phyloP scores from a whole-genome alignment of 2,329 filamentous ascomycete genomes.

The Fragosphaeria purpurea region DNA sequence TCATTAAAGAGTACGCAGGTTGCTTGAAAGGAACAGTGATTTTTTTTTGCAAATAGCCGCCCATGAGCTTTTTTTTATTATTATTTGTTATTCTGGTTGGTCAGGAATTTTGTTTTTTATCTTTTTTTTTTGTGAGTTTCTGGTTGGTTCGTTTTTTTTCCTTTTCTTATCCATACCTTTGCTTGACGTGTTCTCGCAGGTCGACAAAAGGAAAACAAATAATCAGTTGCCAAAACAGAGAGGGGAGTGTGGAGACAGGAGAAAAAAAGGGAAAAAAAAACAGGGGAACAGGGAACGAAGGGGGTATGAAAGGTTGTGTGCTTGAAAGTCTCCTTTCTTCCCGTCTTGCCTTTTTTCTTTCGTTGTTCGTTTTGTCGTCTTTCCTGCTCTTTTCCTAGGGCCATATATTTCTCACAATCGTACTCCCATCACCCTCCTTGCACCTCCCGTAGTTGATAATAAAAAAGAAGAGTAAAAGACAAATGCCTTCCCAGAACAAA shows the following conservation, averaged over 20 bases:
- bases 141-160: background rate
- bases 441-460: slow-evolving; percentile 1
- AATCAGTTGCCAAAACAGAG: background rate
- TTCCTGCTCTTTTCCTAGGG: background rate
- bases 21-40: background rate
- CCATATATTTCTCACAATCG: no score
- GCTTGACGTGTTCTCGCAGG: no score
- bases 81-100: slow-evolving; percentile 5
- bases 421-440: background rate
- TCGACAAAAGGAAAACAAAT: background rate
- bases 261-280: background rate
- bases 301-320: no score
- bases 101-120: background rate
- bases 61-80: slow-evolving; percentile 11
- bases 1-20: no score
- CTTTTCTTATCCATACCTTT: background rate
- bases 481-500: slow-evolving; percentile 9
- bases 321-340: background rate
- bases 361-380: no score
- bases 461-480: slow-evolving; percentile 1
- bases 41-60: slow-evolving; percentile 13
- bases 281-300: background rate
- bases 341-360: background rate
- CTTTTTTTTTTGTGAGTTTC: slow-evolving; percentile 4
- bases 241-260: background rate